A percentile compares a stretch with the other conserved stretches of the same genome.
These are phyloP conservation scores for Globisporangium rhizosaccharum DNA, from an alignment of 352 stramenopile species.

Conservation along the genomic window DNA sequence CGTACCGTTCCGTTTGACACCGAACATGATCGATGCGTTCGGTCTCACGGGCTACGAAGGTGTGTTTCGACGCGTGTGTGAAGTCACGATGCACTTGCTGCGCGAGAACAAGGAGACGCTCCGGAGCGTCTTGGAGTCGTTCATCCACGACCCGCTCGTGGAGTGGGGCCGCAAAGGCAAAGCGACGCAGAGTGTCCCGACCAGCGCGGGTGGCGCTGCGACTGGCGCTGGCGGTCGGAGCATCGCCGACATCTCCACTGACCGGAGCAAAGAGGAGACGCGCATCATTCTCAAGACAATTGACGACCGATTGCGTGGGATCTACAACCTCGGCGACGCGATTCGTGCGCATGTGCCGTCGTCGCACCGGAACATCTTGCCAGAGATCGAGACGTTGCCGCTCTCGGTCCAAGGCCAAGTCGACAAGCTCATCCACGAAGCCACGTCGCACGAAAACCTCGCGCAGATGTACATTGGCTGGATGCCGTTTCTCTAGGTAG, in stretches of 20 bases:
- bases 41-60: slow-evolving; percentile 96
- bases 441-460: slow-evolving; percentile 89
- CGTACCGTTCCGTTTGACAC: slow-evolving; percentile 99
- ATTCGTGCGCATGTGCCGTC: slow-evolving; percentile 65
- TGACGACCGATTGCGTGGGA: slow-evolving; percentile 86
- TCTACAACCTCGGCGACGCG: slow-evolving; percentile 89
- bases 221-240: slow-evolving; percentile 9
- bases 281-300: slow-evolving; percentile 87
- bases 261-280: slow-evolving; percentile 85
- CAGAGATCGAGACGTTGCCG: slow-evolving; percentile 83
- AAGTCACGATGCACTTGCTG: slow-evolving; percentile 90
- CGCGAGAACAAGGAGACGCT: slow-evolving; percentile 96
- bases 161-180: slow-evolving; percentile 86
- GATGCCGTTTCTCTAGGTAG: slow-evolving; percentile 86
- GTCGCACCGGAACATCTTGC: slow-evolving; percentile 60
- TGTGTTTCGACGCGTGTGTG: slow-evolving; percentile 90
- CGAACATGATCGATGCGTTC: slow-evolving; percentile 99
- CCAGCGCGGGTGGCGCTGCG: background rate
- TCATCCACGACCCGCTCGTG: slow-evolving; percentile 97
- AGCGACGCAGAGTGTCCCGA: slow-evolving; percentile 29
- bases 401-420: slow-evolving; percentile 92
- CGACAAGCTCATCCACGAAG: slow-evolving; percentile 92
- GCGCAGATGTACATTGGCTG: slow-evolving; percentile 95
- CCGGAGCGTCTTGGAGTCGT: slow-evolving; percentile 98
- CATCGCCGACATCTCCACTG: slow-evolving; percentile 47